These are phyloP conservation scores for Dissophora ornata DNA, from an alignment of 192 early-diverging fungal species.

Conservation along the genomic window DNA sequence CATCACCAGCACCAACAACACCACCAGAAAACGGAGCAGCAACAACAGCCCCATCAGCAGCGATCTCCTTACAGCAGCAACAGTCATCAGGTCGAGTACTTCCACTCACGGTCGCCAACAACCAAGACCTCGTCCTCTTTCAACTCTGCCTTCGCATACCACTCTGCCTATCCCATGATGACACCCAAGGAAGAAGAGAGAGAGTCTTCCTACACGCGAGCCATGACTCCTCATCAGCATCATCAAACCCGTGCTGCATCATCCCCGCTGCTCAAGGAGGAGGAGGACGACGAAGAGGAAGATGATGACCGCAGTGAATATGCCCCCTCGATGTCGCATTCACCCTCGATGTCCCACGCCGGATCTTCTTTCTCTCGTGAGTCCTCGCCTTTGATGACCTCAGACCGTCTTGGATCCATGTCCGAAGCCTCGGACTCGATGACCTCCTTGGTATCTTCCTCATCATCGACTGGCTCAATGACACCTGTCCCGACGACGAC, in stretches of 20 bases:
- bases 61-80: slow-evolving; percentile 4
- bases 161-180: slow-evolving; percentile 16
- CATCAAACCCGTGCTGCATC: too few species aligned
- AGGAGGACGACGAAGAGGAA: neutral
- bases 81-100: slow-evolving; percentile 15
- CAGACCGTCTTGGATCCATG: slow-evolving; percentile 27
- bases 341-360: slow-evolving; percentile 21
- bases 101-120: slow-evolving; percentile 17
- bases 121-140: neutral
- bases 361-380: slow-evolving; percentile 22
- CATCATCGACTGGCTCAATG: neutral
- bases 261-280: too few species aligned
- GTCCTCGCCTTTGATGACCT: slow-evolving; percentile 2
- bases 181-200: slow-evolving; percentile 26
- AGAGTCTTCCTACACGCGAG: slow-evolving; percentile 4
- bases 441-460: slow-evolving; percentile 23
- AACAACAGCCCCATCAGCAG: neutral
- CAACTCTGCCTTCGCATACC: slow-evolving; percentile 11
- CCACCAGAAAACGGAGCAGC: neutral
- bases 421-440: slow-evolving; percentile 35
- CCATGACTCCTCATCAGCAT: neutral
- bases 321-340: slow-evolving; percentile 19
- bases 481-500: slow-evolving; percentile 20
- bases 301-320: slow-evolving; percentile 25
- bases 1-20: slow-evolving; percentile 2